Evolutionary conservation across 2,329 filamentous ascomycete species (phyloP).

Genomic region (Trichothecium roseum): DNA sequence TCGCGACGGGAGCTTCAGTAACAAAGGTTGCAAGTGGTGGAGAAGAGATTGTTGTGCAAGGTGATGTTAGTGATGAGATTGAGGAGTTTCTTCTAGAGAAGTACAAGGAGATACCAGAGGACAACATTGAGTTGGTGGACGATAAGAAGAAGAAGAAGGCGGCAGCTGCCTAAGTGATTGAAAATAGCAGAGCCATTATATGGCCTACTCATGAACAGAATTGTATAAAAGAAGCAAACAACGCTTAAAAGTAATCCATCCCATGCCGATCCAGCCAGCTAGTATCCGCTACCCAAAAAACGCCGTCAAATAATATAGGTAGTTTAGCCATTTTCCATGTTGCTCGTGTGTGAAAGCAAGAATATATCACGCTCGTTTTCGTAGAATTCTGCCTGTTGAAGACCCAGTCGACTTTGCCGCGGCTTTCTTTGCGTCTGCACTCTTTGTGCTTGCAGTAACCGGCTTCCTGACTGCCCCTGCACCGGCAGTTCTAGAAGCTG

Average conservation of each 20-base stretch:
- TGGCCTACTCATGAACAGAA: too few species aligned
- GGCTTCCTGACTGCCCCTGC: constrained; percentile 38
- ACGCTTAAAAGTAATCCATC: too few species aligned
- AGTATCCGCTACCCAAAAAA: too few species aligned
- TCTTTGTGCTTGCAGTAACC: constrained; percentile 39
- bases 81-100: constrained; percentile 83
- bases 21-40: constrained; percentile 78
- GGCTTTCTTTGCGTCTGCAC: constrained; percentile 37
- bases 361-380: constrained; percentile 35
- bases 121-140: constrained; percentile 90
- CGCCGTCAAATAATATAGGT: background rate
- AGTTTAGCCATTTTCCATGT: background rate
- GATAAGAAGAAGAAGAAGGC: constrained; percentile 79
- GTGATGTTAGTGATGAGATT: constrained; percentile 91
- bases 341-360: too few species aligned
- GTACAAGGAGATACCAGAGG: constrained; percentile 83
- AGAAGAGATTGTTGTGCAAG: constrained; percentile 96
- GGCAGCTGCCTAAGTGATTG: constrained; percentile 5
- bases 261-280: too few species aligned
- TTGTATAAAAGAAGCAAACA: too few species aligned
- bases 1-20: constrained; percentile 86
- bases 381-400: constrained; percentile 38
- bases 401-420: constrained; percentile 27
- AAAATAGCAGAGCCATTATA: too few species aligned
- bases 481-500: constrained; percentile 21